Percentiles rank a stretch among this genome's conserved stretches.
Evolutionary conservation across 768 basidiomycete genomes (phyloP).

Genomic region (Symmetrospora coprosmae): DNA sequence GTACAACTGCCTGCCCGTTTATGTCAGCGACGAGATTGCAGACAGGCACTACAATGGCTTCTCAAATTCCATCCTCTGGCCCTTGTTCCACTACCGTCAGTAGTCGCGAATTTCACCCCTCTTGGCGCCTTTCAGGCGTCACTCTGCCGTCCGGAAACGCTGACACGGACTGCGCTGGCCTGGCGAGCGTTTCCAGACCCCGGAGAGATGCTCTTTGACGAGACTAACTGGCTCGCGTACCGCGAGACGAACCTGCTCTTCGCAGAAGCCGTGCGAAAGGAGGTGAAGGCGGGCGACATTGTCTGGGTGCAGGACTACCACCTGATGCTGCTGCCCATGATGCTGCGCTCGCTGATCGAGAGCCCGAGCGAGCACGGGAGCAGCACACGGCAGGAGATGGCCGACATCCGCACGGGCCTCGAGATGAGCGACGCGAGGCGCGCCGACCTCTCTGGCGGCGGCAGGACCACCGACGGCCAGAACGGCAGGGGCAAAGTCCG

Average conservation of each 20-base stretch:
- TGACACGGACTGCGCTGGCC: too few species aligned
- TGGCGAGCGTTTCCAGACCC: constrained; percentile 47
- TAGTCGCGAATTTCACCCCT: neutral
- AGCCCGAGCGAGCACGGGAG: neutral
- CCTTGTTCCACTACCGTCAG: constrained; percentile 74
- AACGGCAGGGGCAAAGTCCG: constrained; percentile 45
- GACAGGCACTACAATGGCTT: constrained; percentile 97
- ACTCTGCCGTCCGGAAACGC: too few species aligned
- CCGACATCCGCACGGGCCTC: neutral
- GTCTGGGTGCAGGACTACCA: constrained; percentile 74
- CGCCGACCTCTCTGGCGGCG: neutral
- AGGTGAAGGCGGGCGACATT: constrained; percentile 73
- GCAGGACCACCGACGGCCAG: neutral
- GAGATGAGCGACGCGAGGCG: neutral
- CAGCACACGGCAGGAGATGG: neutral
- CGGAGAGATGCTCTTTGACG: constrained; percentile 99
- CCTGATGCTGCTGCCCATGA: constrained; percentile 25
- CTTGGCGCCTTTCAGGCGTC: too few species aligned
- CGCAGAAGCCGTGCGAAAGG: constrained; percentile 68
- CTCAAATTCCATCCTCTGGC: constrained; percentile 99
- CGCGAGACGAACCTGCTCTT: constrained; percentile 91
- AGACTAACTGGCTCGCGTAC: constrained; percentile 95
- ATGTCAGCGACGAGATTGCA: constrained; percentile 94
- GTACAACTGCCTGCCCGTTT: constrained; percentile 93
- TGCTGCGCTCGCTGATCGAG: constrained; percentile 22